Evolutionary conservation across 2,329 filamentous ascomycete genomes (phyloP).

Genomic region (Penicillium sp.): DNA sequence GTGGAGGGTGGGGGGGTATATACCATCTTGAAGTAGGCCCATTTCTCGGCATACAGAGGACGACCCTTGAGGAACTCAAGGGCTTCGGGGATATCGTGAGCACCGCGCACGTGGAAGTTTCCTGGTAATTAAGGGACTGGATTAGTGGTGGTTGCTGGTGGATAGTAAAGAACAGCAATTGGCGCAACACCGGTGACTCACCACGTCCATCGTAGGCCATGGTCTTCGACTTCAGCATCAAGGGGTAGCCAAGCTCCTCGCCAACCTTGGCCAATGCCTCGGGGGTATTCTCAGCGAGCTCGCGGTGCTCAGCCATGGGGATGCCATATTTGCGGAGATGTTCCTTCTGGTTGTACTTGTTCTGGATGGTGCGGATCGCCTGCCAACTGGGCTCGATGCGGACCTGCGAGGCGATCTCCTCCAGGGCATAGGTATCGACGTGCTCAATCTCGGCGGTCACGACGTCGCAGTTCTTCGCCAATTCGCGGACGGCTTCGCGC

Average conservation of each 20-base stretch:
- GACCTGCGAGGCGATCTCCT: slow-evolving; percentile 64
- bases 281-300: slow-evolving; percentile 52
- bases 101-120: slow-evolving; percentile 56
- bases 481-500: slow-evolving; percentile 62
- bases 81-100: slow-evolving; percentile 55
- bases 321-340: slow-evolving; percentile 62
- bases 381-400: slow-evolving; percentile 72
- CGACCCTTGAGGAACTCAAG: slow-evolving; percentile 58
- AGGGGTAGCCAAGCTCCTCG: slow-evolving; percentile 63
- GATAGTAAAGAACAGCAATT: too few species aligned
- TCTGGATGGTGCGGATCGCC: slow-evolving; percentile 80
- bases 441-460: slow-evolving; percentile 94
- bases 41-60: slow-evolving; percentile 80
- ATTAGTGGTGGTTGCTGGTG: too few species aligned
- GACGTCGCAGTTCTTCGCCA: slow-evolving; percentile 69
- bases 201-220: slow-evolving; percentile 87
- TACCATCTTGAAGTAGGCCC: slow-evolving; percentile 68
- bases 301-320: slow-evolving; percentile 62
- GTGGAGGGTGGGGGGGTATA: too few species aligned
- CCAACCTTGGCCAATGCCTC: slow-evolving; percentile 57
- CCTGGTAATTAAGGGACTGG: too few species aligned
- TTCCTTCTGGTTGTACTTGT: slow-evolving; percentile 85
- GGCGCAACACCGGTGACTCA: too few species aligned
- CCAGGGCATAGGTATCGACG: slow-evolving; percentile 78
- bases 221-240: slow-evolving; percentile 85